Conservation (phyloP, 2,329 filamentous ascomycete species). For the Cladosporium sp. region DNA sequence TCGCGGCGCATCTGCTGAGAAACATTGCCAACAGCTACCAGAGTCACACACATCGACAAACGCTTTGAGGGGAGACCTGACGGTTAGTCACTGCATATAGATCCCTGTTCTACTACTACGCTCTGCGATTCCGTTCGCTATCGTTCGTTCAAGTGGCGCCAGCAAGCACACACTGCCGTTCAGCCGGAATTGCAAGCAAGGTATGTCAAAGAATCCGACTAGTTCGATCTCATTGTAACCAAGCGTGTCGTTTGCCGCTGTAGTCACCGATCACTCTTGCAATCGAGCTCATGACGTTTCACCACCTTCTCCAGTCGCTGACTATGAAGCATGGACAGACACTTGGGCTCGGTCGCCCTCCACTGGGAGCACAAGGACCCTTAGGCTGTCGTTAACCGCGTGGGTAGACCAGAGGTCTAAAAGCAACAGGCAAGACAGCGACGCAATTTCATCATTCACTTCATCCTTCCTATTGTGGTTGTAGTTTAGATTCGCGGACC, state of each 20-base stretch:
- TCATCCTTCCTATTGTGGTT: neutral
- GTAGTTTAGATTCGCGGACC: neutral
- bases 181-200: conserved; percentile 5
- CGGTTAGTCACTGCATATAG: conserved; percentile 4
- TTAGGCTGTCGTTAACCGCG: neutral
- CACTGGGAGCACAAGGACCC: neutral
- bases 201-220: neutral
- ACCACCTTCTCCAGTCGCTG: neutral
- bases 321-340: conserved; percentile 9
- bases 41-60: neutral
- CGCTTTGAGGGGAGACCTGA: neutral
- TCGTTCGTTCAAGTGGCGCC: conserved; percentile 5
- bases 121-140: conserved; percentile 1
- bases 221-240: neutral
- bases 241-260: neutral
- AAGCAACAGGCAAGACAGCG: neutral
- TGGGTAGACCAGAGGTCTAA: neutral
- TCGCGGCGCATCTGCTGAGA: conserved; percentile 1
- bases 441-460: conserved; percentile 5
- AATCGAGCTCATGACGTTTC: neutral
- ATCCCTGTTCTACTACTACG: conserved; percentile 2
- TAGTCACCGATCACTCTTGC: neutral
- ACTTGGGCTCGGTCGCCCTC: neutral
- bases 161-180: conserved; percentile 8
- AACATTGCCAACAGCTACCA: conserved; percentile 7